Evolutionary conservation across 2,329 filamentous ascomycete genomes (phyloP).

Genomic region (Penicillium digitatum): DNA sequence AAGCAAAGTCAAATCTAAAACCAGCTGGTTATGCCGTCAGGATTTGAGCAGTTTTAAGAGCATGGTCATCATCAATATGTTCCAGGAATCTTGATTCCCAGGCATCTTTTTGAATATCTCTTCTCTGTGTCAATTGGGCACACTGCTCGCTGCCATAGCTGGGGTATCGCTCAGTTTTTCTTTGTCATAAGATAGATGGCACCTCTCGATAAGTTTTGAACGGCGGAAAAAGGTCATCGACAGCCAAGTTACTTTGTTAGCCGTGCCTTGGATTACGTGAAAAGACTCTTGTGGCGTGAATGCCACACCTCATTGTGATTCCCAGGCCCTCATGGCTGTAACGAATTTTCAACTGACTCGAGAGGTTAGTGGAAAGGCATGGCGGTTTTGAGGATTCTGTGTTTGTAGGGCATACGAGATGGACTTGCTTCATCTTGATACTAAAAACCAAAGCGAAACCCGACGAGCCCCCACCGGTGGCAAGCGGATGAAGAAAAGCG

Average conservation of each 20-base stretch:
- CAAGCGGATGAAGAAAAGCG: background rate
- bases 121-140: background rate
- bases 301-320: background rate
- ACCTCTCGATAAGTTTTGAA: too few relatives aligned
- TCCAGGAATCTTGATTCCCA: background rate
- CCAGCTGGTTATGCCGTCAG: background rate
- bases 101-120: background rate
- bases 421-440: background rate
- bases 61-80: background rate
- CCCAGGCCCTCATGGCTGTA: background rate
- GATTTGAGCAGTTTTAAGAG: background rate
- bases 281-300: background rate
- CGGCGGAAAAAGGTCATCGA: too few relatives aligned
- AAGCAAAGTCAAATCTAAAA: background rate
- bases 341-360: background rate
- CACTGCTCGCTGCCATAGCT: background rate
- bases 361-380: background rate
- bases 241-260: background rate
- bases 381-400: background rate
- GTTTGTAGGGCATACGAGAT: background rate
- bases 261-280: background rate
- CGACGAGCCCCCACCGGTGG: slow-evolving; percentile 6
- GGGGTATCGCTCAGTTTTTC: background rate
- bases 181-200: background rate
- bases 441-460: too few relatives aligned